Evolutionary conservation across 1,284 basidiomycete genomes (phyloP).

Genomic region (Apiotrichum sp.): DNA sequence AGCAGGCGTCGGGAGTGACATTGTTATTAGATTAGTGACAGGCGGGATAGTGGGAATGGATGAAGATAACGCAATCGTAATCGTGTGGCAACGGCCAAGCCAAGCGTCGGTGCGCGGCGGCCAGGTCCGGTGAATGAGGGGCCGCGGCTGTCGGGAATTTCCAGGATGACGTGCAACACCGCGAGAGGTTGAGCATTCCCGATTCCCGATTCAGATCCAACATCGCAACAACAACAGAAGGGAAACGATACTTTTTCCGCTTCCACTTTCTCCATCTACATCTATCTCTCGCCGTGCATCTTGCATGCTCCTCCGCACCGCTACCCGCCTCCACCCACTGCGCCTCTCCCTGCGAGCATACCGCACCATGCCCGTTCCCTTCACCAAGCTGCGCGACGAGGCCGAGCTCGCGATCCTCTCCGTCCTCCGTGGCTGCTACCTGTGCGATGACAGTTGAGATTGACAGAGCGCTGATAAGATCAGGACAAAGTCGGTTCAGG

Average conservation of each 20-base stretch:
- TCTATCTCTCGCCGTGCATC: not conserved
- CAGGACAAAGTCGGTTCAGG: conserved; percentile 80
- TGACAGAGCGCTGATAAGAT: not conserved
- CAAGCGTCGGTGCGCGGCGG: not conserved
- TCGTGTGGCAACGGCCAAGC: not conserved
- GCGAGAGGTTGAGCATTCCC: not conserved
- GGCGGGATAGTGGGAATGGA: too few relatives aligned
- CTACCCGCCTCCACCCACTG: conserved; percentile 1
- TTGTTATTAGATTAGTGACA: not conserved
- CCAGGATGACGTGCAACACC: conserved; percentile 5
- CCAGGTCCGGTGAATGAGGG: too few relatives aligned
- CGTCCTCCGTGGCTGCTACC: conserved; percentile 74
- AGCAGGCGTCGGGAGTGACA: conserved; percentile 25
- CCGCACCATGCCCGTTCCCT: conserved; percentile 28
- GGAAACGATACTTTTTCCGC: not conserved
- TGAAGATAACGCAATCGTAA: not conserved
- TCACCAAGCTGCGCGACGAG: conserved; percentile 35
- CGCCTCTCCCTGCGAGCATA: not conserved
- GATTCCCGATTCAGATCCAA: conserved; percentile 1
- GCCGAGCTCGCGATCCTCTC: conserved; percentile 72
- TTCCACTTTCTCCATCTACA: not conserved
- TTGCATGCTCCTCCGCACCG: not conserved
- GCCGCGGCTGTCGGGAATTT: too few relatives aligned
- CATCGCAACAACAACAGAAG: too few relatives aligned
- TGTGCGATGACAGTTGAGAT: conserved; percentile 25